Evolutionary conservation across 441 rosid genomes (phyloP), one percentile per base, ranked within the genome.

Genomic region (Jatropha multifida): DNA sequence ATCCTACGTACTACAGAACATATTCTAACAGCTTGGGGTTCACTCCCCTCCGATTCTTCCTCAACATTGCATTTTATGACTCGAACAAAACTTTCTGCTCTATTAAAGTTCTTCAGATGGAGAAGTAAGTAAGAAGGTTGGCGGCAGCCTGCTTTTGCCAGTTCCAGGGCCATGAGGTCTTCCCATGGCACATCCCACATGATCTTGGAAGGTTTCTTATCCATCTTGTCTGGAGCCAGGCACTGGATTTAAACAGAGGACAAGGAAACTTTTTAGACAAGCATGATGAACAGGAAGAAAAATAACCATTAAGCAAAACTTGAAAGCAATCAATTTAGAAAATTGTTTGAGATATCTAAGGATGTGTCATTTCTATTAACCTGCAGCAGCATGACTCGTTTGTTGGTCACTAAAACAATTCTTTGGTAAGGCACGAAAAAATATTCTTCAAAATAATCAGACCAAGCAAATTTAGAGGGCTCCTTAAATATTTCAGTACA

Each of bases 171-270:
- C 97, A 96, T 81, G 74, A 96, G 89, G 77, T 92, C 94, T 79
- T 92, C 97, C 98, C 98, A 96, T 26, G 97, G 90, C 79, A 96
- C 96, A 83, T 94, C 96, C 99, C 99, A 96, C 86, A 88, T 85
- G 78, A 96, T 92, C 88, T 94, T 96, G 85, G 91, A 89, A 81
- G 99, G 94, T 74, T 90, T 96, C 80, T 85, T 92, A 76, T 92
- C 97, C 93, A 94, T 88, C 83, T 89, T 90, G 82, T 89, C 95
- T 38, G 78, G 86, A 87, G 84, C 84, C 54, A 81, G 77, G 87
- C 94, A 92, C 99, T 96, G 77, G 55, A 84, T 44, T 74, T 69
- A 79, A 77, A 72, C n/a, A 77, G 76, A 65, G 71, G 79, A 51
- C 2, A 65, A 78, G 71, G 66, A 80, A 69, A 20, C 58, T 55